phyloP scores from a whole-genome alignment of 2,329 filamentous ascomycete genomes.

The Furcasterigmium sp. region DNA sequence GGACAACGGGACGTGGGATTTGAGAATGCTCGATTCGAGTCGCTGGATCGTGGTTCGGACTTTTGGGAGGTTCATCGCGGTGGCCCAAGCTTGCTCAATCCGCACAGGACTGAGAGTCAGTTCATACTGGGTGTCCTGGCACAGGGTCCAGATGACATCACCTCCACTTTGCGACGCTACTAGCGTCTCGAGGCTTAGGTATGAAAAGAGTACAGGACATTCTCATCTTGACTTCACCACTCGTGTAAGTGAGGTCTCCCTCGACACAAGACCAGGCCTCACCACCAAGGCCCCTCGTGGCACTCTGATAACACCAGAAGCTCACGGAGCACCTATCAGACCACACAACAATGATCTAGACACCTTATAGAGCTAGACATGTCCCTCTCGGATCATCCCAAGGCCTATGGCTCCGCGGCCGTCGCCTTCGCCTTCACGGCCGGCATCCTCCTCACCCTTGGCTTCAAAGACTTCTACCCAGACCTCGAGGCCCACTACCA shows the following conservation, averaged over 20 bases:
- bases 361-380: slow-evolving; percentile 27
- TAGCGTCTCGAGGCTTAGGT: no score
- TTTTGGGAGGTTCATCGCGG: slow-evolving; percentile 6
- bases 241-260: no score
- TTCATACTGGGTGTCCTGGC: not conserved
- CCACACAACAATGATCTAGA: no score
- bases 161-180: no score
- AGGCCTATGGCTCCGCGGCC: slow-evolving; percentile 59
- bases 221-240: not conserved
- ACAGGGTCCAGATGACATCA: not conserved
- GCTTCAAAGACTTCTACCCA: slow-evolving; percentile 75
- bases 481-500: slow-evolving; percentile 64
- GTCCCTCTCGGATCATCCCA: slow-evolving; percentile 57
- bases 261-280: not conserved
- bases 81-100: slow-evolving; percentile 1
- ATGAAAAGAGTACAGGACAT: no score
- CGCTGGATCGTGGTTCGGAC: slow-evolving; percentile 6
- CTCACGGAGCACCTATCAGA: no score
- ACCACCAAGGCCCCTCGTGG: not conserved
- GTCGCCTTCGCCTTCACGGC: slow-evolving; percentile 69
- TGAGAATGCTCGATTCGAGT: no score
- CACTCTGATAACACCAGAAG: no score
- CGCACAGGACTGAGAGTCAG: not conserved
- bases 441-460: slow-evolving; percentile 69
- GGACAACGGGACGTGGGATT: not conserved